Percentiles rank a stretch among this genome's conserved stretches.
phyloP scores from a whole-genome alignment of 1,284 basidiomycete species.

The Ganoderma sinense region DNA sequence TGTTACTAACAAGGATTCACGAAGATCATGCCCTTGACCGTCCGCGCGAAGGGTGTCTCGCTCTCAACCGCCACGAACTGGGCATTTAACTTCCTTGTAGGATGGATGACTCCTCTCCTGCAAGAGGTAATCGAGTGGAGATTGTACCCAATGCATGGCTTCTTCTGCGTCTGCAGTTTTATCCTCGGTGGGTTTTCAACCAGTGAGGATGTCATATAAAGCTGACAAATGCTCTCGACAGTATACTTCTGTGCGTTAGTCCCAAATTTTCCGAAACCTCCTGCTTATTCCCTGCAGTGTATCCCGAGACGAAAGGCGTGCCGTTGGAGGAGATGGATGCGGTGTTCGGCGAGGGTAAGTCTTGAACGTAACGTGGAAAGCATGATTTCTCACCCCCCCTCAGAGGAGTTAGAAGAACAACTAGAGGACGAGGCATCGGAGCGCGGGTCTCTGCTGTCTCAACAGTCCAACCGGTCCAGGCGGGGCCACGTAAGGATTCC shows the following conservation, averaged over 20 bases:
- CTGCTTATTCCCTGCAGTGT: constrained; percentile 58
- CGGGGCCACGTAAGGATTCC: constrained; percentile 38
- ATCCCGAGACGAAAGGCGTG: constrained; percentile 84
- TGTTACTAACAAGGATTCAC: not conserved
- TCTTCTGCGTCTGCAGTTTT: constrained; percentile 92
- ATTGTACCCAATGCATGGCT: constrained; percentile 95
- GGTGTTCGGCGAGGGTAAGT: constrained; percentile 80
- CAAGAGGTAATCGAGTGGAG: constrained; percentile 94
- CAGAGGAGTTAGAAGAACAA: constrained; percentile 67
- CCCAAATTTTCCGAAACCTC: constrained; percentile 3
- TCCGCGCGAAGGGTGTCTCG: constrained; percentile 95
- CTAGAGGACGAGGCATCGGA: constrained; percentile 78
- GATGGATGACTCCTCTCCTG: constrained; percentile 88
- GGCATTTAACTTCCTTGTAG: constrained; percentile 92
- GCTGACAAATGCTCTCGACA: constrained; percentile 37
- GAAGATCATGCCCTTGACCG: constrained; percentile 90
- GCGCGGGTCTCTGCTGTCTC: constrained; percentile 62
- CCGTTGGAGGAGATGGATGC: constrained; percentile 86
- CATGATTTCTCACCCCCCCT: constrained; percentile 15
- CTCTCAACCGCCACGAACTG: constrained; percentile 88
- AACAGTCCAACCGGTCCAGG: constrained; percentile 45
- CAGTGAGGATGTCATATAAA: constrained; percentile 4
- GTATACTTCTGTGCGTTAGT: constrained; percentile 75
- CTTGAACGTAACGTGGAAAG: not conserved
- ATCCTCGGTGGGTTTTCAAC: constrained; percentile 62